Evolutionary conservation across 2,329 filamentous ascomycete genomes (phyloP), one percentile per base, ranked within the genome.

Genomic region (Exophiala mesophila): DNA sequence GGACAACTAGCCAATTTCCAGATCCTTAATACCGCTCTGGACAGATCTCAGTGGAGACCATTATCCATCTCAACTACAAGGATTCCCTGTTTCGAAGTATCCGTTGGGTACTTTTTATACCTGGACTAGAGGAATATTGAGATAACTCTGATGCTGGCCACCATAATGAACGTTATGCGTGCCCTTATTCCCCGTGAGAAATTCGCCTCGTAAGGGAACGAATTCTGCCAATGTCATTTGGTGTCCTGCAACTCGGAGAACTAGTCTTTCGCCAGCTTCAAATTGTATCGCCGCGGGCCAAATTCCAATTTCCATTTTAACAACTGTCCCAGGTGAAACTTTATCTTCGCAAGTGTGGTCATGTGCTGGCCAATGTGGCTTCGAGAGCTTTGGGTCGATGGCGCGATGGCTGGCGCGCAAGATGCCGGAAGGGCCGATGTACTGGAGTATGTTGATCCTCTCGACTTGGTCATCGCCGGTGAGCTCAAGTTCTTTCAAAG

Each of bases 281-380:
- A 66, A 73, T 16, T 70, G 65, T 0, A 70, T 59, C 0, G 69
- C 68, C 61, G 68, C 66, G 0, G 63, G 61, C 68, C 67, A 72
- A 8, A 73, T 68, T 0, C 67, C 67, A 43, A 73, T 71, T 36
- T 72, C 67, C 4, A 72, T 55, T 51, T 63, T 63, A 3, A 71
- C 67, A 16, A 72, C 53, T 2, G 62, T 56, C 0, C 69, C 69
- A 0, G 59, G 60, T 3, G 52, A 40, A 1, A 72, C 55, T 48
- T 68, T 68, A 35, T 69, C 58, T 29, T 67, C 57, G 13, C 57
- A 55, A 4, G 60, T 56, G 41, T 72, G 67, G 0, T 67, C 61
- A 35, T 70, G 62, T 46, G 62, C 60, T 0, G 58, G 63, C 26
- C 55, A 63, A 10, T 64, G 56, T 0, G 55, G 61, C n/a, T 64